These are phyloP conservation scores for Guyanaporus albipodus DNA, from an alignment of 768 basidiomycete species.

Conservation along the genomic window DNA sequence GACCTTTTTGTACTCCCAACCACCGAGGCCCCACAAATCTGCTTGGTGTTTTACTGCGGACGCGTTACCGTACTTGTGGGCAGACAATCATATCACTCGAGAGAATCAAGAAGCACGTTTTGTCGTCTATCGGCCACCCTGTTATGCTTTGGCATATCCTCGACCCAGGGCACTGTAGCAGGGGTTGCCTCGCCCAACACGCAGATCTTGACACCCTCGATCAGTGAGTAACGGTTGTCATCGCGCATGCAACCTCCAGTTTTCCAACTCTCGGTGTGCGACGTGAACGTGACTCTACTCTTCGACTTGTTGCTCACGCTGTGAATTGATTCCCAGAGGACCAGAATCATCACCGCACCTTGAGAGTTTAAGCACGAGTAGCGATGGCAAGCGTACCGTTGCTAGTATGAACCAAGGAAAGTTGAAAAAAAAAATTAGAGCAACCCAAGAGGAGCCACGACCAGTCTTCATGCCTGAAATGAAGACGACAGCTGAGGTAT, in stretches of 20 bases:
- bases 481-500: background rate
- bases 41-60: conserved; percentile 1
- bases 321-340: background rate
- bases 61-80: background rate
- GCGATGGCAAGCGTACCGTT: background rate
- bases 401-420: conserved; percentile 9
- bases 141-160: background rate
- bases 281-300: background rate
- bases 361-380: conserved; percentile 9
- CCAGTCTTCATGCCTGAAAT: conserved; percentile 2
- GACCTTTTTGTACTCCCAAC: conserved; percentile 1
- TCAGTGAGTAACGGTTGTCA: conserved; percentile 6
- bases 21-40: background rate
- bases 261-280: background rate
- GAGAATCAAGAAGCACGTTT: background rate
- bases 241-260: background rate
- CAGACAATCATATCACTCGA: conserved; percentile 8
- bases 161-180: too few relatives aligned
- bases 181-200: background rate
- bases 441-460: background rate
- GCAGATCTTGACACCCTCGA: conserved; percentile 19
- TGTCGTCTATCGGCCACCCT: conserved; percentile 10
- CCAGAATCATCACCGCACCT: conserved; percentile 7
- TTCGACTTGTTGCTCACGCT: too few relatives aligned
- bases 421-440: conserved; percentile 2